Percentiles rank a stretch among this genome's conserved stretches.
phyloP scores from a whole-genome alignment of 2,329 filamentous ascomycete genomes.

The Fusarium circinatum region DNA sequence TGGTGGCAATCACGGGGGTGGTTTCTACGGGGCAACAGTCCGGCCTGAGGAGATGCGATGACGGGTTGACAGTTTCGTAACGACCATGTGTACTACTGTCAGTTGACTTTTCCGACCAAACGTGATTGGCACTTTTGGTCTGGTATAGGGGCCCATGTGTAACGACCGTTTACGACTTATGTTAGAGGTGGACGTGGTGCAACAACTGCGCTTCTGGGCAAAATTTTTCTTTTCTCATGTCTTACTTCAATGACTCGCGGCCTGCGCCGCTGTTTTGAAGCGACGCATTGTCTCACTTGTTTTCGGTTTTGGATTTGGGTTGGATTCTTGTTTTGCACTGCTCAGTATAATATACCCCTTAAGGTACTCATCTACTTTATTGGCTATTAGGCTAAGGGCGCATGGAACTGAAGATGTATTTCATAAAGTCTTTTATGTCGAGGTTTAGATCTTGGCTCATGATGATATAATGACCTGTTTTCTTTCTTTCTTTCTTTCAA shows the following conservation, averaged over 20 bases:
- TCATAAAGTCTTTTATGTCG: slow-evolving; percentile 22
- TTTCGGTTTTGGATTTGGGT: not conserved
- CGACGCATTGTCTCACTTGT: slow-evolving; percentile 5
- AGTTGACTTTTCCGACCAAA: slow-evolving; percentile 9
- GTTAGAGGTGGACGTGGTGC: slow-evolving; percentile 34
- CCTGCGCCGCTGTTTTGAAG: slow-evolving; percentile 2
- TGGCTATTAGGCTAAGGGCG: slow-evolving; percentile 17
- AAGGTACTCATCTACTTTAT: slow-evolving; percentile 18
- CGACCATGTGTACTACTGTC: slow-evolving; percentile 4
- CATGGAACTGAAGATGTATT: slow-evolving; percentile 24
- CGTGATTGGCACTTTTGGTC: slow-evolving; percentile 6
- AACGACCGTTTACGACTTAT: slow-evolving; percentile 40
- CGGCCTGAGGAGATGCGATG: slow-evolving; percentile 62
- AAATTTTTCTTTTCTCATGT: slow-evolving; percentile 19
- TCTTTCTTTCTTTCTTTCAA: not conserved
- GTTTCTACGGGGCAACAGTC: slow-evolving; percentile 66
- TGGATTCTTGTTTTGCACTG: slow-evolving; percentile 7
- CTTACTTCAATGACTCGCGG: slow-evolving; percentile 7
- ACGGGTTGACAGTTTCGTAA: slow-evolving; percentile 11
- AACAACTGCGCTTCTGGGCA: slow-evolving; percentile 29
- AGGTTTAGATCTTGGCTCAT: slow-evolving; percentile 30
- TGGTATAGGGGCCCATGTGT: slow-evolving; percentile 19
- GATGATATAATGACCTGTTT: slow-evolving; percentile 35
- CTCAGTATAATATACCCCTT: slow-evolving; percentile 37
- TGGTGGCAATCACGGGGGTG: slow-evolving; percentile 55